Evolutionary conservation across 2,329 filamentous ascomycete genomes (phyloP).

Genomic region (Thielaviopsis euricoi): DNA sequence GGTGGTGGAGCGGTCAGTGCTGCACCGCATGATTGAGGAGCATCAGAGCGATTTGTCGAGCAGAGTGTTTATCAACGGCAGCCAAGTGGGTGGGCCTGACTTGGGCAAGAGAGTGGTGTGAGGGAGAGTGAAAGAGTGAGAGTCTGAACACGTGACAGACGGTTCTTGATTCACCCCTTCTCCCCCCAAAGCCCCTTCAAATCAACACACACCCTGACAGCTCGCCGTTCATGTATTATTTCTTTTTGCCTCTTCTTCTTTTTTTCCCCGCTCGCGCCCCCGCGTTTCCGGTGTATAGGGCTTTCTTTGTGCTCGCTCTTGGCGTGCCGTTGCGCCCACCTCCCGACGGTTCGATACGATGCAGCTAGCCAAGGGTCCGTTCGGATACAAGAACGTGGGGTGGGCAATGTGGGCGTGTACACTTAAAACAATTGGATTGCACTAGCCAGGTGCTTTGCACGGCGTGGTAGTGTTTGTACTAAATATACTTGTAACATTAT

Average conservation of each 20-base stretch:
- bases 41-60: slow-evolving; percentile 50
- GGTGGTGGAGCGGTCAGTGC: slow-evolving; percentile 68
- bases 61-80: slow-evolving; percentile 4
- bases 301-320: no score
- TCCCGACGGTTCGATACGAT: no score
- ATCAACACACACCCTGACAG: no score
- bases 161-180: no score
- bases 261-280: no score
- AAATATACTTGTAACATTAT: slow-evolving; percentile 6
- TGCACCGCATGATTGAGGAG: slow-evolving; percentile 55
- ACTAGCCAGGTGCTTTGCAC: not conserved
- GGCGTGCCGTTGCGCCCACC: not conserved
- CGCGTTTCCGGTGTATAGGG: no score
- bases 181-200: no score
- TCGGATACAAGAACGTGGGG: not conserved
- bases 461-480: slow-evolving; percentile 1
- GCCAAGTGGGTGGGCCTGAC: not conserved
- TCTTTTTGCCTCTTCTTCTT: no score
- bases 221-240: no score
- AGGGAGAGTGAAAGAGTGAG: not conserved
- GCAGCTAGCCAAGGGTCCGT: not conserved
- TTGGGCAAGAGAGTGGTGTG: slow-evolving; percentile 4
- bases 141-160: not conserved
- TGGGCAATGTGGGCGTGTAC: not conserved
- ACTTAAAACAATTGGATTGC: not conserved